phyloP scores from a whole-genome alignment of 495 filamentous ascomycete genomes.

The Xylaria telfairii region DNA sequence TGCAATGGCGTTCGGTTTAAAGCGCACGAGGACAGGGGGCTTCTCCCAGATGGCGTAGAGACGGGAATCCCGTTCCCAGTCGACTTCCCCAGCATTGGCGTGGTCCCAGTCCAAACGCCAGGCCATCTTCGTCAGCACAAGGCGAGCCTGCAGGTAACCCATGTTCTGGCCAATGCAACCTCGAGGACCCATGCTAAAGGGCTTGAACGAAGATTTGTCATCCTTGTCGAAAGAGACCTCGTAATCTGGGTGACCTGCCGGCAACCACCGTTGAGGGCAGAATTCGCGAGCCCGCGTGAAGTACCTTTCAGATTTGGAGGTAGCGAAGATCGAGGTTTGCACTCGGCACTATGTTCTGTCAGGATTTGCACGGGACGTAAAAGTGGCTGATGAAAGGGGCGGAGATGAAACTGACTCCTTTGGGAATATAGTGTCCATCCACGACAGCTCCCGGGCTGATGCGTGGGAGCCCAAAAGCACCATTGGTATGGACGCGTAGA shows the following conservation, averaged over 20 bases:
- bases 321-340: neutral
- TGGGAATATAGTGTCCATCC: neutral
- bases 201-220: too few relatives aligned
- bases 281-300: too few relatives aligned
- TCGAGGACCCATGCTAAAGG: too few relatives aligned
- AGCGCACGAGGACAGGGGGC: neutral
- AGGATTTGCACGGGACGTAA: neutral
- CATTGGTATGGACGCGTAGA: neutral
- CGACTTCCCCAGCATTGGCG: neutral
- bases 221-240: too few relatives aligned
- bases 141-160: too few relatives aligned
- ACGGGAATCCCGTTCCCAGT: neutral
- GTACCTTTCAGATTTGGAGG: neutral
- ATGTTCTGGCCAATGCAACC: too few relatives aligned
- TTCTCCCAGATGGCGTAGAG: neutral
- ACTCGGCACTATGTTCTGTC: neutral
- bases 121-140: too few relatives aligned
- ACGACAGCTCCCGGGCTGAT: neutral
- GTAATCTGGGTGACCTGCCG: too few relatives aligned
- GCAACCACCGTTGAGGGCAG: too few relatives aligned
- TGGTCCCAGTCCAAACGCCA: neutral
- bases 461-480: neutral
- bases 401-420: neutral
- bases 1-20: neutral
- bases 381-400: neutral